Base-by-base conservation (phyloP, 495 filamentous ascomycete genomes). In the Aspergillus diversus region DNA sequence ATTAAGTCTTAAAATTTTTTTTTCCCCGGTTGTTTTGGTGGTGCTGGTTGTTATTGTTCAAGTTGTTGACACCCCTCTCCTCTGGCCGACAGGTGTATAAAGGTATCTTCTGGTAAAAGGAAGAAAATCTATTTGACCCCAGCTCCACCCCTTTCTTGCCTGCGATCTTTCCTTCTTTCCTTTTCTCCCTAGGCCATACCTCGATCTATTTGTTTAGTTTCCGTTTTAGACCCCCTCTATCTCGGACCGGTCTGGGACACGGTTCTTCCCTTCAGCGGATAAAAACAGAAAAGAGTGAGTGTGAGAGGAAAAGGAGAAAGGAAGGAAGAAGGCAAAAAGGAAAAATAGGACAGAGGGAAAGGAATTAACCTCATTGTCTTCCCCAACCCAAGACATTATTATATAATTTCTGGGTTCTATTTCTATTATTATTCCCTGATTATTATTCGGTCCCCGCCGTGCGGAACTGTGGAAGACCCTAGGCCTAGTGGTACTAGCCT, bases 391-490 rank as follows among this genome's bases (percentile, higher is more conserved):
- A 50, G 47, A 50, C 47, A 50, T 17, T 27, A 27, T 27, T 27
- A 27, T 27, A 27, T 27, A 27, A 27, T 27, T 27, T 2, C 21
- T 27, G 21, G 21, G 21, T 27, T 27, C 21, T 27, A 27, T 27
- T 27, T 27, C 21, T 27, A 27, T 27, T 27, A 27, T 27, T 27
- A 27, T 27, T 27, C 21, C 21, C 21, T 27, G 21, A 27, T 43
- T n/a, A 43, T n/a, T 12, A 27, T 50, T 8, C 9, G 39, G 51
- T 62, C 59, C 51, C 59, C 59, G 56, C 60, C 21, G 21, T 21
- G 55, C 60, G 60, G 64, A 63, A 59, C 60, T 56, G 50, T 50
- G 55, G 51, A 39, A 7, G 52, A 34, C 52, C 52, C 47, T 31
- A 50, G 47, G 17, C 16, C n/a, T 17, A 50, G 21, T 21, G 12